These are phyloP conservation scores for Acrasis kona DNA, from an alignment of 78 protist genomes.

Conservation along the genomic window DNA sequence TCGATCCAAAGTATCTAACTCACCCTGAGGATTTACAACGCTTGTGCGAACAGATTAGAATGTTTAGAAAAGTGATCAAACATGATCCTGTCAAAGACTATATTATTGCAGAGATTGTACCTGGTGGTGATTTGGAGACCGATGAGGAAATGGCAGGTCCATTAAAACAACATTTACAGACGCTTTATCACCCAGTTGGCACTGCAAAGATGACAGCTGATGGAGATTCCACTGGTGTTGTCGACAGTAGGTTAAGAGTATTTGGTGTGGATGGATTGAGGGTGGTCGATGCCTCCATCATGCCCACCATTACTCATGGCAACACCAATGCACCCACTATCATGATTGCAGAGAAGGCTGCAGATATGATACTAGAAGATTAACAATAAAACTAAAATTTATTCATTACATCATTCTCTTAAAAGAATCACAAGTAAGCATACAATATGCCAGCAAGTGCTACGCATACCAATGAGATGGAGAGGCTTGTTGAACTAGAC, in stretches of 20 bases:
- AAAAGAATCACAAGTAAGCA: too few species aligned
- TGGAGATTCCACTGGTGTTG: slow-evolving; percentile 20
- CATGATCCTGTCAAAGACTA: neutral
- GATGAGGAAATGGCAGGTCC: neutral
- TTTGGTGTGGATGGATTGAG: slow-evolving; percentile 29
- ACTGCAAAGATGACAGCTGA: slow-evolving; percentile 44
- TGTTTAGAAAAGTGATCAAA: neutral
- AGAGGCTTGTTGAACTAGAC: too few species aligned
- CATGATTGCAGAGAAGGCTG: slow-evolving; percentile 53
- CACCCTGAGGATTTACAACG: neutral
- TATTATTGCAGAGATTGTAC: neutral
- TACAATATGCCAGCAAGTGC: too few species aligned
- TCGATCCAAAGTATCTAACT: slow-evolving; percentile 37
- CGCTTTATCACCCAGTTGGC: slow-evolving; percentile 47
- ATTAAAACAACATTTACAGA: neutral
- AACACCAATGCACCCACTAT: slow-evolving; percentile 58
- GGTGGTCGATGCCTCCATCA: slow-evolving; percentile 49
- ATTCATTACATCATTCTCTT: too few species aligned
- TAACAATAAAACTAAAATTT: too few species aligned
- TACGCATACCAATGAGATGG: too few species aligned
- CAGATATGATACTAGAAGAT: slow-evolving; percentile 23
- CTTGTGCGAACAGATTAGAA: neutral
- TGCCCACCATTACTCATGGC: slow-evolving; percentile 49
- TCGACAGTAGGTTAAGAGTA: slow-evolving; percentile 18
- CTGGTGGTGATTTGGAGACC: neutral